A percentile compares a stretch with the other conserved stretches of the same genome.
These are phyloP conservation scores for Saccharomycopsis babjevae DNA, from an alignment of 805 yeast species.

Conservation along the genomic window DNA sequence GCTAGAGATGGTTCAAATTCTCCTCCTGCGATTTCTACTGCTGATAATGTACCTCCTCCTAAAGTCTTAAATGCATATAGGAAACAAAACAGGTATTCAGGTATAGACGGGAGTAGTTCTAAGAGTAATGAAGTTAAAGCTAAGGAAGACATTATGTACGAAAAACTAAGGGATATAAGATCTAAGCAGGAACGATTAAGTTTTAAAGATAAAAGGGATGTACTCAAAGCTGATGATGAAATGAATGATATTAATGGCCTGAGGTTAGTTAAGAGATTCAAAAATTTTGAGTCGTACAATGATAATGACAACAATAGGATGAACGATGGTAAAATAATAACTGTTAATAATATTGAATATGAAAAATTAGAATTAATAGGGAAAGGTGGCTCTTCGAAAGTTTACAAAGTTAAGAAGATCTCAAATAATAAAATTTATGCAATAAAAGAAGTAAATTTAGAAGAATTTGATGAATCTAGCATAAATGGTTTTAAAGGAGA, in stretches of 20 bases:
- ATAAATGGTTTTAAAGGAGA: constrained; percentile 82
- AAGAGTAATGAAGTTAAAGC: neutral
- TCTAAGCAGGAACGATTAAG: constrained; percentile 12
- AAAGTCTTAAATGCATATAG: neutral
- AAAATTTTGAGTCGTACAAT: constrained; percentile 8
- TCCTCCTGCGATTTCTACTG: neutral
- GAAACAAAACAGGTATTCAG: neutral
- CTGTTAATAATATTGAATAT: constrained; percentile 54
- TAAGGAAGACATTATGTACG: constrained; percentile 11
- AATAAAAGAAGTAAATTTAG: constrained; percentile 69
- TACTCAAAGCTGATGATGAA: constrained; percentile 1
- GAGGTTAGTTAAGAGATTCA: neutral
- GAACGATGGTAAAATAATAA: neutral
- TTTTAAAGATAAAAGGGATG: constrained; percentile 1
- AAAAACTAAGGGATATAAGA: constrained; percentile 10
- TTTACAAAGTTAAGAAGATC: constrained; percentile 58
- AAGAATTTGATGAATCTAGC: constrained; percentile 68
- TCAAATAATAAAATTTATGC: constrained; percentile 55
- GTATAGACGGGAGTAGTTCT: neutral
- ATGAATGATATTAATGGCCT: neutral
- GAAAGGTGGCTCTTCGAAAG: constrained; percentile 88
- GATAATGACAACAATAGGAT: neutral
- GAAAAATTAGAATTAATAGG: constrained; percentile 74
- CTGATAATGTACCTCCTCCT: neutral
- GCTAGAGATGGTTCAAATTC: neutral